Evolutionary conservation across 768 basidiomycete genomes (phyloP).

Genomic region (Inosperma sp.): DNA sequence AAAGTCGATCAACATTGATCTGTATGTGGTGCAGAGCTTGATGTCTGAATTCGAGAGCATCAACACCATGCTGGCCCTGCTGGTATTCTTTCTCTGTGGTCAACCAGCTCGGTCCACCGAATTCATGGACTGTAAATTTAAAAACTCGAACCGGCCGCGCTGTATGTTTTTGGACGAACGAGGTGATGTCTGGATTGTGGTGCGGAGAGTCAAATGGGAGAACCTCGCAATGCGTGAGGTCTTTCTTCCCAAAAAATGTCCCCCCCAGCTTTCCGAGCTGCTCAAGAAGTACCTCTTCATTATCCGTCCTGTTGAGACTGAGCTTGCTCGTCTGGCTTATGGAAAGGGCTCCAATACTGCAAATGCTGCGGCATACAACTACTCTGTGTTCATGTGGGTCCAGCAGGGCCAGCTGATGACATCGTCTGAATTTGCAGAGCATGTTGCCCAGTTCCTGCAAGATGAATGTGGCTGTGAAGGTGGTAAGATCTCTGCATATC

Average conservation of each 20-base stretch:
- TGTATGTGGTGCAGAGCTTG: not conserved
- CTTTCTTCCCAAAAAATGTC: conserved; percentile 1
- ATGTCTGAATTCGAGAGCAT: not conserved
- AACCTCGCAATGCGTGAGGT: not conserved
- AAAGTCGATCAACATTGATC: not conserved
- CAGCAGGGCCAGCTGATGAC: not conserved
- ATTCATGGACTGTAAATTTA: not conserved
- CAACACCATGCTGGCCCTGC: not conserved
- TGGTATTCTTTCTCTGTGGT: not conserved
- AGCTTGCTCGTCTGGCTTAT: not conserved
- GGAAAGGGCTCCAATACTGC: not conserved
- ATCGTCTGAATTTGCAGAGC: not conserved
- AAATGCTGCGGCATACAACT: not conserved
- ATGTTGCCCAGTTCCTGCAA: not conserved
- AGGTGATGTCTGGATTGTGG: not conserved
- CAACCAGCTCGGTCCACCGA: not conserved
- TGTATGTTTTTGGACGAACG: not conserved
- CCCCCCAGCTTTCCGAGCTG: not conserved
- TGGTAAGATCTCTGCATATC: not conserved
- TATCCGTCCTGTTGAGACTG: not conserved
- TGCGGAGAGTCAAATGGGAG: conserved; percentile 4
- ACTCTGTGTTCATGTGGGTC: not conserved
- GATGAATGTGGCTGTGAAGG: not conserved
- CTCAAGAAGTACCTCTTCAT: not conserved
- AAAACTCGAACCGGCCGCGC: not conserved